A percentile compares a stretch with the other conserved stretches of the same genome.
Evolutionary conservation across 2,329 filamentous ascomycete genomes (phyloP).

Genomic region (Furcasterigmium sp.): DNA sequence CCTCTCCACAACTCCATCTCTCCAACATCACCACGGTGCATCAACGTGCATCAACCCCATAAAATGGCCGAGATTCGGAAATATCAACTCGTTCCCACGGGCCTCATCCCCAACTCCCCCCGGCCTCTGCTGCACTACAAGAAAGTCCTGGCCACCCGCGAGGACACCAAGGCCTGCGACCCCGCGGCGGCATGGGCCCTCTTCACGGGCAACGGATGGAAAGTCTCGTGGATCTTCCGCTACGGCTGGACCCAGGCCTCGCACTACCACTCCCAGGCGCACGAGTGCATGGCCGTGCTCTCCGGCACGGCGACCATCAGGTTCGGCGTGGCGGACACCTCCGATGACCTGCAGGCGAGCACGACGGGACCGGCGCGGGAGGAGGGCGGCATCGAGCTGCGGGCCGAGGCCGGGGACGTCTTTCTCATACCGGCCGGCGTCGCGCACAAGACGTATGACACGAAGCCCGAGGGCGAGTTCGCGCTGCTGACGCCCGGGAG

Average conservation of each 20-base stretch:
- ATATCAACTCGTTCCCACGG: constrained; percentile 35
- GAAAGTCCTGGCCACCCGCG: constrained; percentile 23
- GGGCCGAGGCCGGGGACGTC: constrained; percentile 47
- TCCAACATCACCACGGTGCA: too few species aligned
- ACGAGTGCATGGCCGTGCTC: constrained; percentile 54
- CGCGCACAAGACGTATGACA: constrained; percentile 47
- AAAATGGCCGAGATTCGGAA: constrained; percentile 24
- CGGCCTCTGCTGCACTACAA: constrained; percentile 49
- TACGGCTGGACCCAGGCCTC: constrained; percentile 49
- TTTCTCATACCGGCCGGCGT: constrained; percentile 54
- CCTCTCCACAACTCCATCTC: too few species aligned
- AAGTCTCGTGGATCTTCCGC: constrained; percentile 50
- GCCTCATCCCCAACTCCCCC: constrained; percentile 45
- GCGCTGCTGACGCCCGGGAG: constrained; percentile 37
- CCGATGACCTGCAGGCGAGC: constrained; percentile 28
- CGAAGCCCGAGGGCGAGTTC: constrained; percentile 25
- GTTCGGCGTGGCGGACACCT: constrained; percentile 47
- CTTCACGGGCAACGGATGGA: constrained; percentile 44
- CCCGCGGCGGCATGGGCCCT: constrained; percentile 31
- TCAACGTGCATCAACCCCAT: background rate
- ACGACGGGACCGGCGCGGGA: constrained; percentile 35
- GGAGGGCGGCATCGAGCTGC: constrained; percentile 40
- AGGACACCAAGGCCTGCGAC: constrained; percentile 14
- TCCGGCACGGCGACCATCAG: constrained; percentile 47
- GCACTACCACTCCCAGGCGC: constrained; percentile 51